Percentiles rank a stretch among this genome's conserved stretches.
Conservation (phyloP, 345 rosid species). For the Syzygium grande region DNA sequence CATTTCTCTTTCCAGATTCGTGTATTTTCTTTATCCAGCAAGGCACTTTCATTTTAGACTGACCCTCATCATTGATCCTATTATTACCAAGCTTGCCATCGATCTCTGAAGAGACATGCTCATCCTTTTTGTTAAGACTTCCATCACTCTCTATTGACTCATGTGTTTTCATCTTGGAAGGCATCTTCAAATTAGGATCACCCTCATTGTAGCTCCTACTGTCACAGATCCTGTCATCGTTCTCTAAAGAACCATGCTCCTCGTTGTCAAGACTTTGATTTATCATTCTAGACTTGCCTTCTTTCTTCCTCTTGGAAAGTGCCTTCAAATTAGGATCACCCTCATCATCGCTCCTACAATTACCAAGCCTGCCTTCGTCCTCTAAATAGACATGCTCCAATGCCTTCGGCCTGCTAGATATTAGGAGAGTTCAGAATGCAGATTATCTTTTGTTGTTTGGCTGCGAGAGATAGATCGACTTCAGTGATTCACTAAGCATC, state of each 20-base stretch:
- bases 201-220: conserved; percentile 14
- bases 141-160: conserved; percentile 36
- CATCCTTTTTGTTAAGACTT: conserved; percentile 25
- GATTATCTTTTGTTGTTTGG: neutral
- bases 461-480: neutral
- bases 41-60: neutral
- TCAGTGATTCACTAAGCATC: neutral
- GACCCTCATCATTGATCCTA: conserved; percentile 25
- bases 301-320: neutral
- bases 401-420: conserved; percentile 51
- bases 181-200: conserved; percentile 4
- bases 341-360: neutral
- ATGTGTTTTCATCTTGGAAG: conserved; percentile 18
- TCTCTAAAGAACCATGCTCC: neutral
- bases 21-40: neutral
- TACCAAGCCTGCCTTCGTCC: conserved; percentile 6
- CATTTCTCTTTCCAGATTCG: neutral
- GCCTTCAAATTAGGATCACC: neutral
- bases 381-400: conserved; percentile 7
- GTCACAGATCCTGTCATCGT: neutral
- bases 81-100: conserved; percentile 19
- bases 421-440: neutral
- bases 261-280: neutral
- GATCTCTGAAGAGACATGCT: conserved; percentile 10
- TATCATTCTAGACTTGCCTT: neutral